Evolutionary conservation across 2,329 filamentous ascomycete species (phyloP).

Genomic region (Bipolaris bicolor): DNA sequence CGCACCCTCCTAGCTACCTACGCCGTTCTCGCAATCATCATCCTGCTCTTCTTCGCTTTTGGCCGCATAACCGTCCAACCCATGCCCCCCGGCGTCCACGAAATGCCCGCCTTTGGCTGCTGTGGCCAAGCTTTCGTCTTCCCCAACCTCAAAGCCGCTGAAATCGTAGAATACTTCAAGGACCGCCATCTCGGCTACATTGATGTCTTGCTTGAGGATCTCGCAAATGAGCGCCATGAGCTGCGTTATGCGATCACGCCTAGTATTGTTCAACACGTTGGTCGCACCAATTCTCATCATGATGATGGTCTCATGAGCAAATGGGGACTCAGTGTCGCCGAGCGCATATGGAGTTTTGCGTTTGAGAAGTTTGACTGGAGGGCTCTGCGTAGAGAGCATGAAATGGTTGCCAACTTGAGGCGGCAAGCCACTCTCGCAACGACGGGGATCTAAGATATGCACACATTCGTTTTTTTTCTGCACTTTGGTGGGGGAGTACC

Average conservation of each 20-base stretch:
- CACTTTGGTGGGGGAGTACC: no score
- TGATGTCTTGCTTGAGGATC: conserved; percentile 52
- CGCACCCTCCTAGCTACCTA: conserved; percentile 32
- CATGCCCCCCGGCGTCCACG: conserved; percentile 45
- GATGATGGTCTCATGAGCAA: conserved; percentile 34
- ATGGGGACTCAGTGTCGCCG: conserved; percentile 38
- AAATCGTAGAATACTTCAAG: conserved; percentile 42
- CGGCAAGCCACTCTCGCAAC: background rate
- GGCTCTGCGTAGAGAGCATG: conserved; percentile 39
- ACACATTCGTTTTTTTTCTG: no score
- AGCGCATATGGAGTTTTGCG: conserved; percentile 51
- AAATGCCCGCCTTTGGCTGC: conserved; percentile 53
- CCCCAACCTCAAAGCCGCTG: conserved; percentile 41
- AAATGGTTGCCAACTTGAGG: conserved; percentile 18
- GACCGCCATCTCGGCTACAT: conserved; percentile 45
- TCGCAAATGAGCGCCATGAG: conserved; percentile 48
- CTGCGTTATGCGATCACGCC: conserved; percentile 53
- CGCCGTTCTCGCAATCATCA: conserved; percentile 14
- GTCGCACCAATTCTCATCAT: conserved; percentile 49
- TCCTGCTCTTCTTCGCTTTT: conserved; percentile 50
- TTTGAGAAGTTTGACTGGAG: conserved; percentile 45
- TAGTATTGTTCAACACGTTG: conserved; percentile 54
- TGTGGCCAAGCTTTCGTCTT: conserved; percentile 56
- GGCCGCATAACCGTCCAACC: conserved; percentile 50
- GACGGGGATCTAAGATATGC: background rate